Evolutionary conservation across 2,329 filamentous ascomycete genomes (phyloP).

Genomic region (Trichoderma sp.): DNA sequence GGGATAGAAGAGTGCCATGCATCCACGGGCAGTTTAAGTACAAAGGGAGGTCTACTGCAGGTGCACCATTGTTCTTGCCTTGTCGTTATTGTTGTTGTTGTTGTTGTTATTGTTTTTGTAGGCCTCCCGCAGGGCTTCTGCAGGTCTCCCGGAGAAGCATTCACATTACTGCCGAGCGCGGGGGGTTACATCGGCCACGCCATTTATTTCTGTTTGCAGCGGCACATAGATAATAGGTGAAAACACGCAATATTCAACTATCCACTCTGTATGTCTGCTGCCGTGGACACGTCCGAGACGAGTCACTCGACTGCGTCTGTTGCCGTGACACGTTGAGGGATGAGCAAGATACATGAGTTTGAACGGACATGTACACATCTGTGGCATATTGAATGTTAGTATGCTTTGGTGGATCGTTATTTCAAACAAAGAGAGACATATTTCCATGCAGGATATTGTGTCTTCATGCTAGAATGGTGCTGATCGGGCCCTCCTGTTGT

Average conservation of each 20-base stretch:
- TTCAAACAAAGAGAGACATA: too few relatives aligned
- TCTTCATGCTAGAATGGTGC: too few relatives aligned
- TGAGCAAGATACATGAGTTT: too few relatives aligned
- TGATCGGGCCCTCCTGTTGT: too few relatives aligned
- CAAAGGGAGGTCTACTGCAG: too few relatives aligned
- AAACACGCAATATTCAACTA: not conserved
- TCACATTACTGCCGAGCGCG: not conserved
- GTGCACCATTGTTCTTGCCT: too few relatives aligned
- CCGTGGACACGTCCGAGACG: not conserved
- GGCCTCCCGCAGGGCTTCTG: slow-evolving; percentile 18
- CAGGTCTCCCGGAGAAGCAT: not conserved
- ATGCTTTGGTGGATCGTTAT: too few relatives aligned
- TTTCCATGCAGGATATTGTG: too few relatives aligned
- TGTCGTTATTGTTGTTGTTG: too few relatives aligned
- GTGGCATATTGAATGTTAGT: accelerated
- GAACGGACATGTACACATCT: too few relatives aligned
- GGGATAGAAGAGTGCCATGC: too few relatives aligned
- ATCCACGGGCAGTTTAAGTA: not conserved
- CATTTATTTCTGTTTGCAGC: not conserved
- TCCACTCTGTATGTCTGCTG: not conserved
- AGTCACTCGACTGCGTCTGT: not conserved
- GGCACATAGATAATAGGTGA: not conserved
- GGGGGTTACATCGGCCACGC: not conserved
- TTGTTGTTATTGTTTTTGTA: not conserved
- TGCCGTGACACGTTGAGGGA: not conserved